Percentiles rank a stretch among this genome's conserved stretches.
phyloP scores from a whole-genome alignment of 1,284 basidiomycete species.

The Abortiporus biennis region DNA sequence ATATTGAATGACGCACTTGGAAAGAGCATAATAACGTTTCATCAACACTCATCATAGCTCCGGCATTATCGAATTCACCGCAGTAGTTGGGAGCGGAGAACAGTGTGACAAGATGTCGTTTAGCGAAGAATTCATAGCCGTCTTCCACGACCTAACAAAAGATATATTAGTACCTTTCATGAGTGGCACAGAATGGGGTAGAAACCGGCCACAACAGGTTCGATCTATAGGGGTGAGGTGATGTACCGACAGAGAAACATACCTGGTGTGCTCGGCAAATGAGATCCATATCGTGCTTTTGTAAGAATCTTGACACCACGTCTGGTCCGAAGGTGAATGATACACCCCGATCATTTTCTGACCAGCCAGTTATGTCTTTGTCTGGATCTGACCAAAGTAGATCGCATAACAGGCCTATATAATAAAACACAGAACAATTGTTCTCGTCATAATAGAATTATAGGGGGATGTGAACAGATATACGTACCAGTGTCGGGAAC shows the following conservation, averaged over 20 bases:
- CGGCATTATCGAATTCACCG: slow-evolving; percentile 98
- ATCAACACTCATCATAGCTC: slow-evolving; percentile 99
- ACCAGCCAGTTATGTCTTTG: slow-evolving; percentile 99
- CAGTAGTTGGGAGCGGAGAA: slow-evolving; percentile 99
- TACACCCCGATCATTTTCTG: slow-evolving; percentile 98
- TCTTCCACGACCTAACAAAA: slow-evolving; percentile 86
- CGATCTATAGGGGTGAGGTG: neutral
- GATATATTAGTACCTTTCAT: slow-evolving; percentile 8
- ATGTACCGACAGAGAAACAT: slow-evolving; percentile 23
- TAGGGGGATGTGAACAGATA: slow-evolving; percentile 5
- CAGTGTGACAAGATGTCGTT: slow-evolving; percentile 93
- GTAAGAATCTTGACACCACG: slow-evolving; percentile 95
- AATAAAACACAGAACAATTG: neutral
- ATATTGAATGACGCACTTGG: slow-evolving; percentile 63
- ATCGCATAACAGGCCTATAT: slow-evolving; percentile 85
- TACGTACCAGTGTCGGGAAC: slow-evolving; percentile 93
- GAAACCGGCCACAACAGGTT: neutral
- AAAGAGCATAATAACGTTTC: slow-evolving; percentile 97
- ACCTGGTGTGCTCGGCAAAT: slow-evolving; percentile 98
- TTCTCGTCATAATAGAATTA: neutral
- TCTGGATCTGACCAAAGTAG: slow-evolving; percentile 99
- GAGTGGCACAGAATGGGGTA: slow-evolving; percentile 1
- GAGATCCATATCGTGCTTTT: slow-evolving; percentile 99
- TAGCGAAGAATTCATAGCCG: slow-evolving; percentile 99
- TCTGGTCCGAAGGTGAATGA: slow-evolving; percentile 99